Conservation (phyloP, 2,329 filamentous ascomycete species). For the Exophiala viscosa region DNA sequence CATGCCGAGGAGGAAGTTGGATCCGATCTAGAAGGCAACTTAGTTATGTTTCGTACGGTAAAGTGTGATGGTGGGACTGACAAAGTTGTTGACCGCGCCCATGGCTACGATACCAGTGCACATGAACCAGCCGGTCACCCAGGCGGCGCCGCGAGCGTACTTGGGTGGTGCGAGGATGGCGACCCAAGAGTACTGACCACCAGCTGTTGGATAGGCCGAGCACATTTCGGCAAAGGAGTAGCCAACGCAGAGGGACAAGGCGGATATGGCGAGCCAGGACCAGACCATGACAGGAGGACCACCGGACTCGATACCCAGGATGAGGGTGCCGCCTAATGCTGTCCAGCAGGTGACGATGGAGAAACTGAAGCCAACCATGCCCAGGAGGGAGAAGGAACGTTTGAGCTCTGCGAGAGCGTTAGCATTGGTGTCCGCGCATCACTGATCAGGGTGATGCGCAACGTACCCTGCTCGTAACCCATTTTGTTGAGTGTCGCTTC, state of each 20-base stretch:
- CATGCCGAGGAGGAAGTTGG: slow-evolving; percentile 55
- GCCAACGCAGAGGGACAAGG: slow-evolving; percentile 51
- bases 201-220: slow-evolving; percentile 48
- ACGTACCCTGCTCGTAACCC: slow-evolving; percentile 39
- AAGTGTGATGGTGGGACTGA: slow-evolving; percentile 34
- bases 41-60: slow-evolving; percentile 49
- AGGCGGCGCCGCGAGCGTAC: slow-evolving; percentile 43
- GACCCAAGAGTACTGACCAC: slow-evolving; percentile 41
- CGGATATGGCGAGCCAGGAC: slow-evolving; percentile 53
- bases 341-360: slow-evolving; percentile 59
- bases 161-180: slow-evolving; percentile 52
- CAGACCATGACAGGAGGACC: slow-evolving; percentile 59
- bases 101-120: slow-evolving; percentile 39
- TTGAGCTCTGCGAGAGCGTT: slow-evolving; percentile 48
- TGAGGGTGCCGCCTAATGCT: slow-evolving; percentile 54
- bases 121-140: slow-evolving; percentile 50
- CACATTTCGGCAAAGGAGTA: slow-evolving; percentile 59
- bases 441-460: background rate
- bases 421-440: background rate
- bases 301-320: slow-evolving; percentile 54
- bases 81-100: slow-evolving; percentile 28
- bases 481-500: slow-evolving; percentile 38
- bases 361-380: slow-evolving; percentile 59
- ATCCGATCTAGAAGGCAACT: slow-evolving; percentile 36
- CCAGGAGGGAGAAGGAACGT: slow-evolving; percentile 53